Base-by-base conservation (phyloP, 768 basidiomycete species). In the Tylopilus intermedius region DNA sequence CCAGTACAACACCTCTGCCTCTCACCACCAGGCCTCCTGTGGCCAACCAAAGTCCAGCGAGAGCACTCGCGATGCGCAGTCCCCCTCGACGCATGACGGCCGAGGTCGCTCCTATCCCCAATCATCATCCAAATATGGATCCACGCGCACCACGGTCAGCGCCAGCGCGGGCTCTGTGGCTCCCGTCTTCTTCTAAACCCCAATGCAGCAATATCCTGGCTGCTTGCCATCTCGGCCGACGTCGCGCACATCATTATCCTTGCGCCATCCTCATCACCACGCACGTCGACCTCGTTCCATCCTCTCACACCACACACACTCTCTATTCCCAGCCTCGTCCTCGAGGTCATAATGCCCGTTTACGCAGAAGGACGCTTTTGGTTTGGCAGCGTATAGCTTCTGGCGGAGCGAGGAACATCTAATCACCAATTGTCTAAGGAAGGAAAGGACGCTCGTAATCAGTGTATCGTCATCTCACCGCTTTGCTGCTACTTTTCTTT, bases 121-220 rank as follows among this genome's bases (percentile, higher is more conserved):
- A 6, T 38, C 38, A 8, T 55, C 67, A 11, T 55, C 67, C 54
- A 61, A 60, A 47, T 54, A 53, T 47, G 54, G 58, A 21, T 37
- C 69, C 3, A 41, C 62, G 22, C 60, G 55, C 55, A 72, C 72
- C 22, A 72, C 74, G 11, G 76, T 84, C 50, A 75, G 75, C 51
- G 75, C 75, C 14, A 74, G 74, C 42, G 81, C 82, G 41, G 72
- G 76, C 38, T 66, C 74, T 15, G 76, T 72, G 27, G 82, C 77
- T 41, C 74, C 83, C 45, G 76, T 81, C 33, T 83, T 85, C 72
- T 85, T 85, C 72, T 85, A 66, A 74, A 22, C 4, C 30, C 38
- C 29, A 24, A n/a, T n/a, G 38, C 47, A 47, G 29, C 30, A 10
- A 14, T 7, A 39, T 49, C 22, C 42, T 42, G 8, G 35, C 40